Conservation (phyloP, 1,284 basidiomycete genomes). For the Ceratobasidium sp. region DNA sequence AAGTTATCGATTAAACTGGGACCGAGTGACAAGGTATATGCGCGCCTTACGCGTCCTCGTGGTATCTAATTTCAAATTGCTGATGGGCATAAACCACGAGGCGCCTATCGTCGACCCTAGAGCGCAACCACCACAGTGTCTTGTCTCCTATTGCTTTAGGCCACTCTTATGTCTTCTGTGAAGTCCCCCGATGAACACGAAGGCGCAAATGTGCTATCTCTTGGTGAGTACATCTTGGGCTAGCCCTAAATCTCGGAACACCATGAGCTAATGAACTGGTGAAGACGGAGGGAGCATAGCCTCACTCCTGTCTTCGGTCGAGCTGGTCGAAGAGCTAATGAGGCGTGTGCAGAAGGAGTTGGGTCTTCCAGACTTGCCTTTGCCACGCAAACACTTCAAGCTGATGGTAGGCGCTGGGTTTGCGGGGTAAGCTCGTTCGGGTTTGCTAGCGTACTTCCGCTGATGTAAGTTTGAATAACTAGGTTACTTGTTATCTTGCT, state of each 20-base stretch:
- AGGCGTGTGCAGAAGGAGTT: neutral
- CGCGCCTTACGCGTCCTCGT: no score
- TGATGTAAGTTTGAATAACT: neutral
- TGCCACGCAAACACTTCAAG: slow-evolving; percentile 2
- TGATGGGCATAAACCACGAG: no score
- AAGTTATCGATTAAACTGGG: no score
- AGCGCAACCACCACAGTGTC: no score
- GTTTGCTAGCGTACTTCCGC: neutral
- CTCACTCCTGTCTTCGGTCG: neutral
- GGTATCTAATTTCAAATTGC: no score
- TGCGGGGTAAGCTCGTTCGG: neutral
- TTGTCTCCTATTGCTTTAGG: no score
- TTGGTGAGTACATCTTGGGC: neutral
- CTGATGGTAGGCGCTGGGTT: slow-evolving; percentile 9
- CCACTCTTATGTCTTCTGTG: neutral
- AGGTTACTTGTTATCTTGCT: slow-evolving; percentile 2
- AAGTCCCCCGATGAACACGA: neutral
- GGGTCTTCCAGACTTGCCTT: neutral
- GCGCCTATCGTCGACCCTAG: no score
- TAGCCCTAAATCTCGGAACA: no score
- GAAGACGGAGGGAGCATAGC: neutral
- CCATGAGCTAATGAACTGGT: neutral
- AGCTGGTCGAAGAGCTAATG: slow-evolving; percentile 3
- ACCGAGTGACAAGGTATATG: no score
- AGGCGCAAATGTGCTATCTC: neutral